Evolutionary conservation across 2,329 filamentous ascomycete genomes (phyloP).

Genomic region (Exserohilum turcica): DNA sequence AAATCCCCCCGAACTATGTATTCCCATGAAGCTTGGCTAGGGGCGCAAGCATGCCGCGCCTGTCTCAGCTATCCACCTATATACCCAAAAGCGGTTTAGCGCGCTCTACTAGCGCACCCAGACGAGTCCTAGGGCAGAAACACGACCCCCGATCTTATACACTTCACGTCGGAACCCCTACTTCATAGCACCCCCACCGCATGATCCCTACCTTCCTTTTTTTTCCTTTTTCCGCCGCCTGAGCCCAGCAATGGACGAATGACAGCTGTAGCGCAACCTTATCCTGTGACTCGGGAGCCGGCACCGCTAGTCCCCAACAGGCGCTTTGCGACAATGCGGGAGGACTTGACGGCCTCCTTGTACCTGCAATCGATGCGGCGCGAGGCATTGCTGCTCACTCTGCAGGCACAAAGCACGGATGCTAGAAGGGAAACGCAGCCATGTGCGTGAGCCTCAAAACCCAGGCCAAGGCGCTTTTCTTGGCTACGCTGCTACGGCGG

Average conservation of each 20-base stretch:
- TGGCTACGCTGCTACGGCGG: background rate
- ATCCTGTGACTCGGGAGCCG: background rate
- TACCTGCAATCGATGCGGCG: too few species aligned
- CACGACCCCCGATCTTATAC: background rate
- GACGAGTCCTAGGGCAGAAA: background rate
- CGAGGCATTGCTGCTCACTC: too few species aligned
- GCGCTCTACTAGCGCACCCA: background rate
- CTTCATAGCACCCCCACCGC: background rate
- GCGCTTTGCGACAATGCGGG: background rate
- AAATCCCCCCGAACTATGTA: background rate
- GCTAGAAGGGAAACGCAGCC: too few species aligned
- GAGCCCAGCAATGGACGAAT: background rate
- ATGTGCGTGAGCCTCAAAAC: too few species aligned
- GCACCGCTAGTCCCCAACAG: background rate
- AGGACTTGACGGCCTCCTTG: too few species aligned
- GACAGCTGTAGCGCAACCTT: conserved; percentile 6
- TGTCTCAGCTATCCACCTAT: too few species aligned
- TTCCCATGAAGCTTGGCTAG: background rate
- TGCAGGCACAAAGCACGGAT: too few species aligned
- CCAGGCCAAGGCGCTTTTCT: background rate
- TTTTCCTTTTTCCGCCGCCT: background rate
- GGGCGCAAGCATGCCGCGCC: too few species aligned
- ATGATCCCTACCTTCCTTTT: background rate
- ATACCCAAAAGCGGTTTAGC: background rate
- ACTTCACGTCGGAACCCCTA: background rate